These are phyloP conservation scores for Colletotrichum magnum DNA, from an alignment of 2,329 filamentous ascomycete genomes.

Conservation along the genomic window DNA sequence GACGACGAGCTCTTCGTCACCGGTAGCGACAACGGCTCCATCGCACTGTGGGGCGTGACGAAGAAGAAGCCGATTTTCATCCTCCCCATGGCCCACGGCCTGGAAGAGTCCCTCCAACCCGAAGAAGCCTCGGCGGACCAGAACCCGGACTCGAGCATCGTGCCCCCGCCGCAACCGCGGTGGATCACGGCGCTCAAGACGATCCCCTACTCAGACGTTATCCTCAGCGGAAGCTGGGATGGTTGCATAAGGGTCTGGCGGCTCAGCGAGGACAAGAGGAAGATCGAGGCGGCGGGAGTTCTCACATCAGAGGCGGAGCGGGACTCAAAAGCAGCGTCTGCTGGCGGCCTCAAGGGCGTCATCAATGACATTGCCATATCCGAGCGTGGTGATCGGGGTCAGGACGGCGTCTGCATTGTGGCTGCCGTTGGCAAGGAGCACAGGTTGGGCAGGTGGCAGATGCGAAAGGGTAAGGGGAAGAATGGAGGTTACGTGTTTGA, in stretches of 20 bases:
- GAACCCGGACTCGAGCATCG: constrained; percentile 70
- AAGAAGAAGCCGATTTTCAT: constrained; percentile 96
- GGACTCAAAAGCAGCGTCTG: constrained; percentile 30
- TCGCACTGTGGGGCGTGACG: constrained; percentile 89
- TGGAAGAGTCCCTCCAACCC: constrained; percentile 79
- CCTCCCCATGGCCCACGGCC: constrained; percentile 84
- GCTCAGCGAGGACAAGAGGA: constrained; percentile 85
- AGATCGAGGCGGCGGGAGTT: constrained; percentile 79
- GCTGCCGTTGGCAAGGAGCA: constrained; percentile 91
- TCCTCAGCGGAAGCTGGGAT: constrained; percentile 96
- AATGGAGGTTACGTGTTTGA: constrained; percentile 94
- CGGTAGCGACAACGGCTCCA: constrained; percentile 89
- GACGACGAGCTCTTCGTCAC: constrained; percentile 93
- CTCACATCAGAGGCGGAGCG: constrained; percentile 53
- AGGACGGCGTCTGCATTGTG: constrained; percentile 84
- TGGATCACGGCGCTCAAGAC: constrained; percentile 92
- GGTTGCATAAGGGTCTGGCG: constrained; percentile 89
- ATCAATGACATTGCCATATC: constrained; percentile 92
- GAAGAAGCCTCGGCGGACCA: constrained; percentile 81
- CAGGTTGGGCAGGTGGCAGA: constrained; percentile 86
- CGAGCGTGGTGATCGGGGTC: constrained; percentile 84
- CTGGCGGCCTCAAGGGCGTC: constrained; percentile 71
- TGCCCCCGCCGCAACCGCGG: constrained; percentile 78
- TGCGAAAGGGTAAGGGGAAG: constrained; percentile 68
- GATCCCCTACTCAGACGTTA: constrained; percentile 90